phyloP scores from a whole-genome alignment of 2,329 filamentous ascomycete genomes.

The Colletotrichum incanum region DNA sequence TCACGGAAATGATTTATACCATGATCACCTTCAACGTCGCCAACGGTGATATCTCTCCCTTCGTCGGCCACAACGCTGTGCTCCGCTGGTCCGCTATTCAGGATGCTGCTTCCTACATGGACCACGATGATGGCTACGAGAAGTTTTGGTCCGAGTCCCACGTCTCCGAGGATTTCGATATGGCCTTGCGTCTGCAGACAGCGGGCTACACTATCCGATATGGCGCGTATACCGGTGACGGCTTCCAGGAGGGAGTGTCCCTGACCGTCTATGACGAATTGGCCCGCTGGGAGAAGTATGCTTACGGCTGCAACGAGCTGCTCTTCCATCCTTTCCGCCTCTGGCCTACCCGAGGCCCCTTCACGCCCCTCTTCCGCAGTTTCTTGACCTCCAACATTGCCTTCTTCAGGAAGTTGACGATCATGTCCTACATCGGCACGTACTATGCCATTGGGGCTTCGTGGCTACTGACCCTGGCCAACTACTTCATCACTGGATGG shows the following conservation, averaged over 20 bases:
- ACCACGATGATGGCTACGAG: conserved; percentile 71
- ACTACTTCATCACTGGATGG: conserved; percentile 82
- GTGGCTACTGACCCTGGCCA: conserved; percentile 76
- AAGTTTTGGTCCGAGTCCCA: conserved; percentile 84
- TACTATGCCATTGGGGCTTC: conserved; percentile 79
- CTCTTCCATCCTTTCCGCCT: conserved; percentile 77
- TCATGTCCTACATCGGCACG: conserved; percentile 77
- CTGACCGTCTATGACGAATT: conserved; percentile 82
- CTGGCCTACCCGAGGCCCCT: conserved; percentile 75
- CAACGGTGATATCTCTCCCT: conserved; percentile 81
- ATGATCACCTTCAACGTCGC: conserved; percentile 80
- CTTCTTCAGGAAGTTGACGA: conserved; percentile 78
- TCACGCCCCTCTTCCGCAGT: conserved; percentile 75
- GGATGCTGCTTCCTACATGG: conserved; percentile 51
- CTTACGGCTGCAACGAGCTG: conserved; percentile 80
- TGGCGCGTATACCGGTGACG: conserved; percentile 77
- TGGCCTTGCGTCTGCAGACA: conserved; percentile 80
- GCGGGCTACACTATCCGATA: conserved; percentile 78
- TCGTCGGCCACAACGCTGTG: conserved; percentile 85
- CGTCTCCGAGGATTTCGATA: conserved; percentile 86
- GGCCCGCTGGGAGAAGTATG: conserved; percentile 81
- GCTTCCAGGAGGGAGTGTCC: conserved; percentile 82
- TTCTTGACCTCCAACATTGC: conserved; percentile 75
- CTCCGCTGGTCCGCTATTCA: conserved; percentile 73
- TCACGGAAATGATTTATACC: conserved; percentile 84